Base-by-base conservation (phyloP, 2,329 filamentous ascomycete genomes). In the Diaporthe sp. region DNA sequence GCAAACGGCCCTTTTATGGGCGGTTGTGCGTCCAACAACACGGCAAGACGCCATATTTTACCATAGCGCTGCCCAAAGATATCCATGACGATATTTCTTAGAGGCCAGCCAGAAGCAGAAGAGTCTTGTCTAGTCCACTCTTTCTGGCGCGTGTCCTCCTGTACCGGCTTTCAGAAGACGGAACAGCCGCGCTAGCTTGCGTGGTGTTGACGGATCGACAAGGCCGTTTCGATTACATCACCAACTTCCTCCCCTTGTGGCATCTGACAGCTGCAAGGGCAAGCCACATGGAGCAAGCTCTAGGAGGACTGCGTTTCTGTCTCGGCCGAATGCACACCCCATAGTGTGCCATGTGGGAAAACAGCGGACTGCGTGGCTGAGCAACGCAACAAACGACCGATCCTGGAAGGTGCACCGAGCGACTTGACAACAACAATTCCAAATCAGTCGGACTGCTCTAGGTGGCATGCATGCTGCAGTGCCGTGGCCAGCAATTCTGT, bases 181-280 rank as follows among this genome's bases (percentile, higher is more conserved):
- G 53, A 71, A 61, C 35, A 51, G 15, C 13, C 37, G n/a, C 44
- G 56, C 69, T 71, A 71, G 69, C 25, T 32, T 32, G 30, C 13
- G 44, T 22, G 19, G 27, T 61, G 44, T 61, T 32, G n/a, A 25
- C 56, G 53, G 25, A 51, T 63, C 32, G 71, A 70, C 39, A 73
- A 15, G 35, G 44, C 32, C 19, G 15, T 56, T 42, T 37, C 61
- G 44, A 73, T 75, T 75, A 66, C 73, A 75, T 75, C 73, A 75
- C 70, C 56, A 75, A 75, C 47, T 74, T 12, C 8, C 25, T 30
- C 30, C 32, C 35, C 59, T 56, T 50, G 50, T 22, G 13, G 56
- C 30, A 30, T 55, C 42, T 58, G 61, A 59, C n/a, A 68, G 50
- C 37, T 68, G 55, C 68, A 55, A 58, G 27, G 51, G 37, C 39